phyloP scores from a whole-genome alignment of 2,329 filamentous ascomycete species.

The Stagonosporopsis cucurbitacearum region DNA sequence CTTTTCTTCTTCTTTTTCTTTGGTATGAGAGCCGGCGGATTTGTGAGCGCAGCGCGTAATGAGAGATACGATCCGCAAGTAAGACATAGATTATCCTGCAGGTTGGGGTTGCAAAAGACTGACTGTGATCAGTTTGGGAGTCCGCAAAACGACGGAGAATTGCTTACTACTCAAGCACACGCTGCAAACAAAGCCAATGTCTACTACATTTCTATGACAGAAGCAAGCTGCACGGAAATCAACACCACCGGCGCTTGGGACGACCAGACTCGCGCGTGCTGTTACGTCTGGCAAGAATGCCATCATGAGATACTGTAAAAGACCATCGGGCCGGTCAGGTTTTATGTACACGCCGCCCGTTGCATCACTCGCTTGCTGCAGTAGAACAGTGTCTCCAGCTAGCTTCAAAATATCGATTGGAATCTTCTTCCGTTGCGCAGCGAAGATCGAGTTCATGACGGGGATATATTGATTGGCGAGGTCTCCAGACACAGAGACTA shows the following conservation, averaged over 20 bases:
- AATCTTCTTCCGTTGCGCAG: conserved; percentile 84
- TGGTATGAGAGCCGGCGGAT: conserved; percentile 45
- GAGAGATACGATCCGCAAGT: conserved; percentile 51
- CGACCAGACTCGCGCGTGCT: conserved; percentile 69
- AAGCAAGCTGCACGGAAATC: conserved; percentile 99
- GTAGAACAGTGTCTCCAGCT: conserved; percentile 83
- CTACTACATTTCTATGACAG: conserved; percentile 89
- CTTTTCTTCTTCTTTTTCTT: conserved; percentile 51
- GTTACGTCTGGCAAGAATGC: conserved; percentile 79
- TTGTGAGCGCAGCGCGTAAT: conserved; percentile 41
- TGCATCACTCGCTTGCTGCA: conserved; percentile 86
- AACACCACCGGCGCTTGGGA: conserved; percentile 82
- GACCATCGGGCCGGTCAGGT: conserved; percentile 59
- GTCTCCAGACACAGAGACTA: conserved; percentile 88
- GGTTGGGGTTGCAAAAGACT: conserved; percentile 48
- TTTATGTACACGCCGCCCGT: conserved; percentile 74
- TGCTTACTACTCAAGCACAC: conserved; percentile 83
- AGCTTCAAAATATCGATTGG: conserved; percentile 92
- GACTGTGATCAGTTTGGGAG: conserved; percentile 9
- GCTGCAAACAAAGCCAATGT: conserved; percentile 93
- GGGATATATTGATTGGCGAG: conserved; percentile 92
- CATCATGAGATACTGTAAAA: conserved; percentile 95
- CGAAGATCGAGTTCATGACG: conserved; percentile 98
- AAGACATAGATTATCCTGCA: conserved; percentile 45
- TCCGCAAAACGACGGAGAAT: not conserved